These are phyloP conservation scores for Phaseolus lunatus DNA, from an alignment of 306 rosid genomes.

Conservation along the genomic window DNA sequence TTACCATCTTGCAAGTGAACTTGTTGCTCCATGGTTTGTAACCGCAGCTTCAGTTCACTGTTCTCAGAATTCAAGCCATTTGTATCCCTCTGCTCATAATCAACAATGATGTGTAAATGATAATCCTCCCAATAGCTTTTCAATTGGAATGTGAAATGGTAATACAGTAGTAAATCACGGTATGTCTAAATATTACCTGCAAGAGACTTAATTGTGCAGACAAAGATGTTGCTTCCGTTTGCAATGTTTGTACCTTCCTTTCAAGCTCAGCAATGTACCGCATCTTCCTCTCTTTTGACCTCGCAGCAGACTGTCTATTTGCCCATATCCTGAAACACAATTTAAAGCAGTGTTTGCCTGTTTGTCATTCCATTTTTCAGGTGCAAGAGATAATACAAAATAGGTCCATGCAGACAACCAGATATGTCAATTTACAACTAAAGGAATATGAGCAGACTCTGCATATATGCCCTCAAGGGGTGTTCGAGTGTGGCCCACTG, in stretches of 20 bases:
- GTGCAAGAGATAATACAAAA: slow-evolving; percentile 23
- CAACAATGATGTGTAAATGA: slow-evolving; percentile 26
- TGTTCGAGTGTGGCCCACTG: neutral
- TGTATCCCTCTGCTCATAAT: slow-evolving; percentile 78
- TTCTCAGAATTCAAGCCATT: slow-evolving; percentile 88
- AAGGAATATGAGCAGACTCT: neutral
- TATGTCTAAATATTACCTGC: slow-evolving; percentile 63
- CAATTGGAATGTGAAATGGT: slow-evolving; percentile 31
- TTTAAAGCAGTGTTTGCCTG: slow-evolving; percentile 14
- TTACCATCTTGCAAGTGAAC: slow-evolving; percentile 98
- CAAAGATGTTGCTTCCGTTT: slow-evolving; percentile 93
- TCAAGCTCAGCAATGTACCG: slow-evolving; percentile 95
- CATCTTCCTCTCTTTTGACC: slow-evolving; percentile 99
- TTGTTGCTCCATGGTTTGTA: slow-evolving; percentile 98
- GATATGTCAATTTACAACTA: neutral
- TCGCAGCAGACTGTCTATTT: slow-evolving; percentile 97
- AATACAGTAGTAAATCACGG: neutral
- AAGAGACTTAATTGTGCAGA: slow-evolving; percentile 91
- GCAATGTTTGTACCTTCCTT: slow-evolving; percentile 93
- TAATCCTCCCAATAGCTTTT: slow-evolving; percentile 4
- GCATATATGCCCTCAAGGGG: neutral
- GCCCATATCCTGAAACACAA: slow-evolving; percentile 86
- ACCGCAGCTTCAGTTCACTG: slow-evolving; percentile 88
- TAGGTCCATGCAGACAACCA: neutral
- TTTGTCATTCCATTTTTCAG: slow-evolving; percentile 34